Conservation (phyloP, 2,329 filamentous ascomycete species). For the Chaetothyriales sp. region DNA sequence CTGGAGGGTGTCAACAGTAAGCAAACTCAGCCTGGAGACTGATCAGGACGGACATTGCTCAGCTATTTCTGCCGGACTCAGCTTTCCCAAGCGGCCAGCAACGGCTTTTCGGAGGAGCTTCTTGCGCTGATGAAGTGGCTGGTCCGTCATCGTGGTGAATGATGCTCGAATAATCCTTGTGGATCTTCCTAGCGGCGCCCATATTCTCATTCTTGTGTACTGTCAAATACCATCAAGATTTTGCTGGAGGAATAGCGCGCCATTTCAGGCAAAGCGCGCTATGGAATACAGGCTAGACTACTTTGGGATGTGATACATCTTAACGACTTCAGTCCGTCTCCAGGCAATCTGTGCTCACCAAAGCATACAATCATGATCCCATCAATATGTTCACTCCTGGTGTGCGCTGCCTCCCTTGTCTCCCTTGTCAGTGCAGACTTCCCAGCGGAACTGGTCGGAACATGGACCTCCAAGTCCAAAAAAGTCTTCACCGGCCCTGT, state of each 20-base stretch:
- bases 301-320: neutral
- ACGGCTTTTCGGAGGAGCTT: slow-evolving; percentile 13
- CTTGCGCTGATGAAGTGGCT: slow-evolving; percentile 12
- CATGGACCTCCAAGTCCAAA: slow-evolving; percentile 57
- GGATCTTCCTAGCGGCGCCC: slow-evolving; percentile 4
- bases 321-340: too few relatives aligned
- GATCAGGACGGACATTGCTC: slow-evolving; percentile 14
- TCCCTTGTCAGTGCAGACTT: slow-evolving; percentile 10
- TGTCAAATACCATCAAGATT: slow-evolving; percentile 20
- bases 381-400: slow-evolving; percentile 8
- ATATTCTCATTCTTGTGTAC: slow-evolving; percentile 5
- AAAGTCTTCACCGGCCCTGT: slow-evolving; percentile 55
- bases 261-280: slow-evolving; percentile 47
- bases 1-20: slow-evolving; percentile 29
- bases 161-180: slow-evolving; percentile 8
- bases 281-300: neutral
- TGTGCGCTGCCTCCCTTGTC: slow-evolving; percentile 6
- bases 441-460: slow-evolving; percentile 43
- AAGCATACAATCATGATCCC: slow-evolving; percentile 11
- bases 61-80: slow-evolving; percentile 11
- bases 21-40: slow-evolving; percentile 14
- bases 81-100: slow-evolving; percentile 6
- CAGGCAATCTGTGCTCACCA: neutral
- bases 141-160: slow-evolving; percentile 9
- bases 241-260: slow-evolving; percentile 60